phyloP scores from a whole-genome alignment of 139 green algal species.

The Chlorella vulgaris region DNA sequence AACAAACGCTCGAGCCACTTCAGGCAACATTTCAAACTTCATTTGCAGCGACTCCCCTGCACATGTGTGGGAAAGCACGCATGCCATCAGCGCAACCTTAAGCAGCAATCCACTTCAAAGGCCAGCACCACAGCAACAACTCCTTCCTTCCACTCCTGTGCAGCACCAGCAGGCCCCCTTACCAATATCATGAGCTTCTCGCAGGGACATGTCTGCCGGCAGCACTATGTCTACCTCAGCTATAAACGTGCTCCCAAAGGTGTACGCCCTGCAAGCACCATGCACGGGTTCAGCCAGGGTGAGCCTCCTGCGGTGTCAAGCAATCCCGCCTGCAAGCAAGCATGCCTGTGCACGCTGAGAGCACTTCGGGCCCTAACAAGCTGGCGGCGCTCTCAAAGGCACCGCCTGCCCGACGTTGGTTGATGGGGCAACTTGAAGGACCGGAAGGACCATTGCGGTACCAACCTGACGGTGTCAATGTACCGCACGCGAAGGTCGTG shows the following conservation, averaged over 20 bases:
- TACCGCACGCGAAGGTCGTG: conserved; percentile 48
- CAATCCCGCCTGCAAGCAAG: too few species aligned
- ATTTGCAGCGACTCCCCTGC: conserved; percentile 53
- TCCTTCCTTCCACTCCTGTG: background rate
- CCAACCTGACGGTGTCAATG: conserved; percentile 64
- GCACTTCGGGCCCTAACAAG: too few species aligned
- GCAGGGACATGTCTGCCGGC: conserved; percentile 49
- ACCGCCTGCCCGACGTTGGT: too few species aligned
- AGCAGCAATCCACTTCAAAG: background rate
- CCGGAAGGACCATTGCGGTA: background rate
- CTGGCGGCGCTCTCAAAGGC: too few species aligned
- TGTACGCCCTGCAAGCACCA: conserved; percentile 52
- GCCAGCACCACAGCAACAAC: too few species aligned
- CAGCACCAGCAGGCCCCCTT: background rate
- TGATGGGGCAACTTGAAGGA: too few species aligned
- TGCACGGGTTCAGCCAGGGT: background rate
- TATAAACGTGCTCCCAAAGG: conserved; percentile 58
- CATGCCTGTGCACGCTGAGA: too few species aligned
- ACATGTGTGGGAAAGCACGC: background rate
- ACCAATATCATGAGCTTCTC: conserved; percentile 42
- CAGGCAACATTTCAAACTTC: conserved; percentile 58
- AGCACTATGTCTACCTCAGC: conserved; percentile 71
- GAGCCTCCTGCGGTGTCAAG: background rate
- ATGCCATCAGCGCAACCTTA: background rate
- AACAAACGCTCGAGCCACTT: conserved; percentile 65